phyloP scores from a whole-genome alignment of 495 filamentous ascomycete species.

The Chlorociboria aeruginascens region DNA sequence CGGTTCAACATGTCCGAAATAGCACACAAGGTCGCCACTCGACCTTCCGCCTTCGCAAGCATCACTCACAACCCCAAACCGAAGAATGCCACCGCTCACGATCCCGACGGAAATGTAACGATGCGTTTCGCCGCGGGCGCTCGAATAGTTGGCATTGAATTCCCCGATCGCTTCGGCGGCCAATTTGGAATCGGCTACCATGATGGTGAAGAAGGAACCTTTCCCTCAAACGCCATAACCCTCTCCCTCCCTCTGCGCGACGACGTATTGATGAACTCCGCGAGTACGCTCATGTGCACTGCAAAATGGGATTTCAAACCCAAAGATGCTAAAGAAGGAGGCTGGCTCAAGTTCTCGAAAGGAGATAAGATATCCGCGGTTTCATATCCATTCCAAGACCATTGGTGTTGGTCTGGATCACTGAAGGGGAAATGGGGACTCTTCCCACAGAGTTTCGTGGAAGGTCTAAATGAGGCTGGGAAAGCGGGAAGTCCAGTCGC shows the following conservation, averaged over 20 bases:
- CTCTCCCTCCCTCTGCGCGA: slow-evolving; percentile 24
- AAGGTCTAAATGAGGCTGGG: slow-evolving; percentile 5
- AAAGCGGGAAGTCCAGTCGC: neutral
- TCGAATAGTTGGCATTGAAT: slow-evolving; percentile 30
- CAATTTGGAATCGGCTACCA: slow-evolving; percentile 34
- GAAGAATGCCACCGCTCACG: slow-evolving; percentile 17
- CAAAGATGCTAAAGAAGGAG: slow-evolving; percentile 24
- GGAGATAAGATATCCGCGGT: slow-evolving; percentile 31
- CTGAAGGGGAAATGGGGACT: slow-evolving; percentile 32
- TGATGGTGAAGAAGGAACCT: slow-evolving; percentile 30
- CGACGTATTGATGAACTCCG: slow-evolving; percentile 25
- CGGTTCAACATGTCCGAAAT: slow-evolving; percentile 21
- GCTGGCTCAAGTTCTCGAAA: slow-evolving; percentile 31
- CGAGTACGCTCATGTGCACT: slow-evolving; percentile 24
- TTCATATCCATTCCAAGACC: slow-evolving; percentile 20
- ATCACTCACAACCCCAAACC: slow-evolving; percentile 24
- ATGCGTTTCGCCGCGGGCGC: slow-evolving; percentile 33
- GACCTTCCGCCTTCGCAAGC: slow-evolving; percentile 23
- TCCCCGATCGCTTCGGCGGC: slow-evolving; percentile 31
- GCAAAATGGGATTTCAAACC: slow-evolving; percentile 34
- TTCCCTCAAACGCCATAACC: slow-evolving; percentile 26
- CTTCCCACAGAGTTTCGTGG: slow-evolving; percentile 25
- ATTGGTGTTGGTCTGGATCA: slow-evolving; percentile 36
- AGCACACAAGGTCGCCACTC: slow-evolving; percentile 18
- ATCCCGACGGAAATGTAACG: slow-evolving; percentile 25